A percentile compares a stretch with the other conserved stretches of the same genome.
Evolutionary conservation across 805 yeast genomes (phyloP).

Genomic region (Wickerhamomyces mucosus): DNA sequence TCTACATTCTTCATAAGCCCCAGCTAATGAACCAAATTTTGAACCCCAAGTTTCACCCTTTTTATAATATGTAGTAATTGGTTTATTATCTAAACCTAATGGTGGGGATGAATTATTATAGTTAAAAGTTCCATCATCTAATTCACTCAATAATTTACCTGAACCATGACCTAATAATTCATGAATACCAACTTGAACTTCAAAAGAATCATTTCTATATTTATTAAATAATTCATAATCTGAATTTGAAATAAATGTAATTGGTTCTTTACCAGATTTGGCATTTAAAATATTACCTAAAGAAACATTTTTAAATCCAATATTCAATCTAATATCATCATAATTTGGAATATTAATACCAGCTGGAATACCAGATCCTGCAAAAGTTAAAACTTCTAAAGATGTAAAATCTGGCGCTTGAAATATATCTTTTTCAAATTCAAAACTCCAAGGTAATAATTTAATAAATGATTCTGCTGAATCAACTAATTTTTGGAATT

Average conservation of each 20-base stretch:
- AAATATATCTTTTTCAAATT: slow-evolving; percentile 75
- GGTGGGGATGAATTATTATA: slow-evolving; percentile 62
- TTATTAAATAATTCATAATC: slow-evolving; percentile 53
- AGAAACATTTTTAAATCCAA: slow-evolving; percentile 86
- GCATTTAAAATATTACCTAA: slow-evolving; percentile 80
- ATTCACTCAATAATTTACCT: slow-evolving; percentile 65
- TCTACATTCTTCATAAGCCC: slow-evolving; percentile 87
- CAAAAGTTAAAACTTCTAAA: slow-evolving; percentile 79
- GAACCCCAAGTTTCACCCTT: slow-evolving; percentile 90
- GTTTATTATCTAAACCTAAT: slow-evolving; percentile 46
- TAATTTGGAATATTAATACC: slow-evolving; percentile 92
- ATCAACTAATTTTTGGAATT: slow-evolving; percentile 60
- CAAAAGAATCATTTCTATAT: slow-evolving; percentile 76
- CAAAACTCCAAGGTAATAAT: slow-evolving; percentile 67
- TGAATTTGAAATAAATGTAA: slow-evolving; percentile 50
- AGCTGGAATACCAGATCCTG: slow-evolving; percentile 86
- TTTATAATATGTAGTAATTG: slow-evolving; percentile 60
- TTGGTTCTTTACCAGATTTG: slow-evolving; percentile 55
- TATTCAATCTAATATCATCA: slow-evolving; percentile 74
- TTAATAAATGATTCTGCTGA: slow-evolving; percentile 57
- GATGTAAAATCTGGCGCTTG: slow-evolving; percentile 92
- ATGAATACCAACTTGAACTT: slow-evolving; percentile 90
- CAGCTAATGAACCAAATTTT: slow-evolving; percentile 71
- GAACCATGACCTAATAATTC: slow-evolving; percentile 89
- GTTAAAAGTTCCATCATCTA: slow-evolving; percentile 55